Evolutionary conservation across 805 yeast genomes (phyloP).

Genomic region (Ogataea wickerhamii): DNA sequence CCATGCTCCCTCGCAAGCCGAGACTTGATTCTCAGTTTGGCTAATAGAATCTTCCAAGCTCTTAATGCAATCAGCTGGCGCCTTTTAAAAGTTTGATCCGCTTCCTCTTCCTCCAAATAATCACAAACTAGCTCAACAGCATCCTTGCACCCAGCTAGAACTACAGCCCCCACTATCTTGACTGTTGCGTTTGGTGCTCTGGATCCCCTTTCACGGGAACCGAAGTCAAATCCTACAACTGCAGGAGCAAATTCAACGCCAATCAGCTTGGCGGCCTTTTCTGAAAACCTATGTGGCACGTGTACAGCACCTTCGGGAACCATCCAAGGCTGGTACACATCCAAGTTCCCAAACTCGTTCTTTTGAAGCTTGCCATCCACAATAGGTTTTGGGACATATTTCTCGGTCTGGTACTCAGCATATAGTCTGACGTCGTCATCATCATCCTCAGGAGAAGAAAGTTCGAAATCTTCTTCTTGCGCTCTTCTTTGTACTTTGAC

Average conservation of each 20-base stretch:
- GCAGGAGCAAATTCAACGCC: slow-evolving; percentile 84
- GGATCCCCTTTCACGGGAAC: slow-evolving; percentile 31
- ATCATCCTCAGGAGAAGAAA: slow-evolving; percentile 32
- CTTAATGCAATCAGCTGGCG: slow-evolving; percentile 48
- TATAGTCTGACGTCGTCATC: slow-evolving; percentile 60
- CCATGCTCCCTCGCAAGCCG: slow-evolving; percentile 52
- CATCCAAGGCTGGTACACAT: slow-evolving; percentile 74
- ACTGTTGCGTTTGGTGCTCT: slow-evolving; percentile 53
- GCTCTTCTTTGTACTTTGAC: slow-evolving; percentile 17
- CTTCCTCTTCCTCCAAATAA: slow-evolving; percentile 46
- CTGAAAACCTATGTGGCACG: slow-evolving; percentile 50
- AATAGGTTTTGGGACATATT: slow-evolving; percentile 63
- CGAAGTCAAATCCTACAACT: slow-evolving; percentile 81
- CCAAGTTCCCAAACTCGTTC: slow-evolving; percentile 81
- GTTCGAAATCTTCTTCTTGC: slow-evolving; percentile 25
- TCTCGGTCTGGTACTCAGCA: slow-evolving; percentile 72
- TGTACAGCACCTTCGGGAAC: slow-evolving; percentile 75
- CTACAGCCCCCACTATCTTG: slow-evolving; percentile 69
- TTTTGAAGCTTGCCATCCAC: slow-evolving; percentile 66
- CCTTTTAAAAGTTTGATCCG: slow-evolving; percentile 39
- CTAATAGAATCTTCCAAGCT: slow-evolving; percentile 51
- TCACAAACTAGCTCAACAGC: slow-evolving; percentile 54
- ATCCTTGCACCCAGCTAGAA: slow-evolving; percentile 56
- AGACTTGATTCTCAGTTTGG: slow-evolving; percentile 45
- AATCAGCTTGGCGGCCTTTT: slow-evolving; percentile 66